Evolutionary conservation across 345 rosid genomes (phyloP).

Genomic region (Citrus maxima): DNA sequence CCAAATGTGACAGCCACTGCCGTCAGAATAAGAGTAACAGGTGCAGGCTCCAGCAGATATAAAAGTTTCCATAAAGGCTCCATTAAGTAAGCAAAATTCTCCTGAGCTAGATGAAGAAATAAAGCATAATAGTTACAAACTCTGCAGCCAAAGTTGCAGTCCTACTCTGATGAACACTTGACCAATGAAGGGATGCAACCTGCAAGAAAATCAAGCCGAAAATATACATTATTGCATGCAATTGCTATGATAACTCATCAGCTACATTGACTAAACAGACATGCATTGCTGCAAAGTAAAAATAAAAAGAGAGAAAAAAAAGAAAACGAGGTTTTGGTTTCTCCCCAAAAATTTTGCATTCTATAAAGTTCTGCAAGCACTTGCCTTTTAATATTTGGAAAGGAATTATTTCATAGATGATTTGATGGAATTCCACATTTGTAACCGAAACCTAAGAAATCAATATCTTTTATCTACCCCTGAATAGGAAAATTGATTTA

Average conservation of each 20-base stretch:
- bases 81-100: slow-evolving; percentile 37
- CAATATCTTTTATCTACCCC: not conserved
- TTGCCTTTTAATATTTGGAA: not conserved
- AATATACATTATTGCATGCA: not conserved
- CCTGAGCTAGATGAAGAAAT: not conserved
- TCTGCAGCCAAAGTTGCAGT: slow-evolving; percentile 29
- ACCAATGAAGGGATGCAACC: slow-evolving; percentile 39
- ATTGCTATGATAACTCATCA: not conserved
- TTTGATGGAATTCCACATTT: not conserved
- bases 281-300: not conserved
- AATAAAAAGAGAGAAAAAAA: not conserved
- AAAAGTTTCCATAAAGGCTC: slow-evolving; percentile 86
- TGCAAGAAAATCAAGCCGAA: slow-evolving; percentile 20
- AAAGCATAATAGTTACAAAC: slow-evolving; percentile 1
- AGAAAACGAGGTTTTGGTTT: not conserved
- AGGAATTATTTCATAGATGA: not conserved
- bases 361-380: not conserved
- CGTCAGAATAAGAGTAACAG: slow-evolving; percentile 71
- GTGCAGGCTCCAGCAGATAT: slow-evolving; percentile 86
- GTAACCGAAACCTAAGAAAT: not conserved
- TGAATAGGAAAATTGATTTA: too few relatives aligned
- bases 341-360: not conserved
- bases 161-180: slow-evolving; percentile 10
- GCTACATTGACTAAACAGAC: not conserved
- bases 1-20: slow-evolving; percentile 91